Evolutionary conservation across 2,329 filamentous ascomycete species (phyloP).

Genomic region (Fusarium temperatum): DNA sequence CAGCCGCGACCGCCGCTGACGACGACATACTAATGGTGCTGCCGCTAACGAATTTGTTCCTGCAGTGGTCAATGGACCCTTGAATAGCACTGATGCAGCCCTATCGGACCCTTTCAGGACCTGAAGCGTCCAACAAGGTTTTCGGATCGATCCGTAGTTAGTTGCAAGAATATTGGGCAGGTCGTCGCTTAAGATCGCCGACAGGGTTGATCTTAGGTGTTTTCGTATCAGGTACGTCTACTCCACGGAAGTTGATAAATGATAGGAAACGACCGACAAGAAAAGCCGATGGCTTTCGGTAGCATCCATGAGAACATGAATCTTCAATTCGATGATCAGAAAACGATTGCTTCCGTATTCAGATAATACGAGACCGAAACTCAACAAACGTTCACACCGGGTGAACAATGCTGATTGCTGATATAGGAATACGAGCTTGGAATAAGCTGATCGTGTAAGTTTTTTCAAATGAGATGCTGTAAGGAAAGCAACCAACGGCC

Average conservation of each 20-base stretch:
- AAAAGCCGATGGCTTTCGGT: not conserved
- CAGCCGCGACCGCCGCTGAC: constrained; percentile 13
- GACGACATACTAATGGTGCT: constrained; percentile 20
- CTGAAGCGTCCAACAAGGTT: constrained; percentile 25
- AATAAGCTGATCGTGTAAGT: not conserved
- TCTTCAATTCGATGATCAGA: not conserved
- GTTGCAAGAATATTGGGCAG: constrained; percentile 20
- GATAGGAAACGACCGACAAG: not conserved
- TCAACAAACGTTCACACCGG: constrained; percentile 1
- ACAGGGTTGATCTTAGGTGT: constrained; percentile 26
- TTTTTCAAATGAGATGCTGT: not conserved
- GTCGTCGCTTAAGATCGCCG: constrained; percentile 22
- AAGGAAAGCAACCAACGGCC: not conserved
- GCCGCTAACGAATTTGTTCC: constrained; percentile 29
- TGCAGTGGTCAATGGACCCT: constrained; percentile 32
- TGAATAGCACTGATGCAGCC: constrained; percentile 32
- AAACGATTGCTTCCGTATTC: not conserved
- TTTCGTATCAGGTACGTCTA: constrained; percentile 4
- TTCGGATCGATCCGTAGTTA: constrained; percentile 25
- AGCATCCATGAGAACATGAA: not conserved
- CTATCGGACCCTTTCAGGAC: constrained; percentile 26
- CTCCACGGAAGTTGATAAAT: not conserved
- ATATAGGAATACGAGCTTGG: not conserved
- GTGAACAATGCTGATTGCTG: constrained; percentile 8
- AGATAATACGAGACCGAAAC: not conserved